A percentile compares a stretch with the other conserved stretches of the same genome.
These are phyloP conservation scores for Ampelocalamus luodianensis DNA, from an alignment of 176 grass and related monocot species.

Conservation along the genomic window DNA sequence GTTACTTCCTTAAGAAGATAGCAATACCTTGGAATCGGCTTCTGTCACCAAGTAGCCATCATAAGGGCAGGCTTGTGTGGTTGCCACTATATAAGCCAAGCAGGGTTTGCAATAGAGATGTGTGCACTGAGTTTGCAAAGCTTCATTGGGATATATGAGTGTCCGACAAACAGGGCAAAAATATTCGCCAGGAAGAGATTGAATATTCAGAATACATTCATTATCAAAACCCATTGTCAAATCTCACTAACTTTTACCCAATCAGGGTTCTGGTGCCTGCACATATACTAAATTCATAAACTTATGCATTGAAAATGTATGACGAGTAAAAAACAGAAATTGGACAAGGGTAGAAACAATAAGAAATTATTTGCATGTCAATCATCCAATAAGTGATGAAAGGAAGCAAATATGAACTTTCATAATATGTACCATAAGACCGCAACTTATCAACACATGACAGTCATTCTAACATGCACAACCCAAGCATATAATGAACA, in stretches of 20 bases:
- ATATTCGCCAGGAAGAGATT: slow-evolving; percentile 97
- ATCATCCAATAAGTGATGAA: slow-evolving; percentile 8
- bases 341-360: not conserved
- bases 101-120: slow-evolving; percentile 99
- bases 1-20: slow-evolving; percentile 11
- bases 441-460: not conserved
- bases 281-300: slow-evolving; percentile 26
- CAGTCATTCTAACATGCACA: slow-evolving; percentile 24
- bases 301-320: not conserved
- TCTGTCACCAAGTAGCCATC: slow-evolving; percentile 97
- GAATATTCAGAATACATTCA: slow-evolving; percentile 89
- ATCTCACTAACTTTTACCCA: not conserved
- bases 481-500: not conserved
- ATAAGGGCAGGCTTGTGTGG: slow-evolving; percentile 95
- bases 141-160: slow-evolving; percentile 84
- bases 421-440: not conserved
- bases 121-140: slow-evolving; percentile 88
- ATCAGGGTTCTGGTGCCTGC: slow-evolving; percentile 46
- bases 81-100: slow-evolving; percentile 84
- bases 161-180: slow-evolving; percentile 99
- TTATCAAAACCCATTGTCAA: slow-evolving; percentile 89
- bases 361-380: not conserved
- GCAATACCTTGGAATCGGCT: slow-evolving; percentile 88
- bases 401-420: not conserved
- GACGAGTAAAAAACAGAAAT: slow-evolving; percentile 27